phyloP scores from a whole-genome alignment of 2,329 filamentous ascomycete genomes.

The Aspergillus thermomutatus region DNA sequence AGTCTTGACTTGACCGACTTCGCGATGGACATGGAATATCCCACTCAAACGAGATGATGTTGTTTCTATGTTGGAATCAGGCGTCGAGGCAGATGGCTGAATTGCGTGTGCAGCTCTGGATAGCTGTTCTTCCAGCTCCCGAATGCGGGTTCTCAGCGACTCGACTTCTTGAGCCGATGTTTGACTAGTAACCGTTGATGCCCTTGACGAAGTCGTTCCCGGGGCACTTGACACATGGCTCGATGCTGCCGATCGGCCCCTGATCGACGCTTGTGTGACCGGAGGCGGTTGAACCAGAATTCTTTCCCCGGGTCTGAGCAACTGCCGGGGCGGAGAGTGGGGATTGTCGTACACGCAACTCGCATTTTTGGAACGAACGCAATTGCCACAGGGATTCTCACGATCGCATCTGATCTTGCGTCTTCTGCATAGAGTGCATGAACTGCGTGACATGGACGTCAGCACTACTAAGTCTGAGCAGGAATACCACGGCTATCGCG shows the following conservation, averaged over 20 bases:
- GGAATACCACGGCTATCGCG: slow-evolving; percentile 11
- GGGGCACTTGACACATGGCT: slow-evolving; percentile 10
- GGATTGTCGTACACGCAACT: slow-evolving; percentile 17
- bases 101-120: slow-evolving; percentile 20
- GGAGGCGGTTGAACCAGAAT: neutral
- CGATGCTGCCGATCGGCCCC: slow-evolving; percentile 5
- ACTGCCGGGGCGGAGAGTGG: slow-evolving; percentile 5
- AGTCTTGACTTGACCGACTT: slow-evolving; percentile 35
- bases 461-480: slow-evolving; percentile 3
- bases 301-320: slow-evolving; percentile 2
- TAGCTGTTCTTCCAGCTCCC: slow-evolving; percentile 46
- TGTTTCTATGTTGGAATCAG: slow-evolving; percentile 35
- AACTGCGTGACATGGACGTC: slow-evolving; percentile 30
- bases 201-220: slow-evolving; percentile 8
- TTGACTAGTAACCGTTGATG: slow-evolving; percentile 23
- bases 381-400: slow-evolving; percentile 58
- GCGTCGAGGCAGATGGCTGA: slow-evolving; percentile 12
- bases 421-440: slow-evolving; percentile 56
- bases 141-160: slow-evolving; percentile 39
- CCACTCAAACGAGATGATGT: slow-evolving; percentile 40
- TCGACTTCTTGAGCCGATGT: slow-evolving; percentile 32
- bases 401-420: slow-evolving; percentile 63
- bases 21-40: slow-evolving; percentile 43
- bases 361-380: slow-evolving; percentile 42
- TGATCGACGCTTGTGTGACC: neutral